These are phyloP conservation scores for Davidsoniella australis DNA, from an alignment of 2,329 filamentous ascomycete species.

Conservation along the genomic window DNA sequence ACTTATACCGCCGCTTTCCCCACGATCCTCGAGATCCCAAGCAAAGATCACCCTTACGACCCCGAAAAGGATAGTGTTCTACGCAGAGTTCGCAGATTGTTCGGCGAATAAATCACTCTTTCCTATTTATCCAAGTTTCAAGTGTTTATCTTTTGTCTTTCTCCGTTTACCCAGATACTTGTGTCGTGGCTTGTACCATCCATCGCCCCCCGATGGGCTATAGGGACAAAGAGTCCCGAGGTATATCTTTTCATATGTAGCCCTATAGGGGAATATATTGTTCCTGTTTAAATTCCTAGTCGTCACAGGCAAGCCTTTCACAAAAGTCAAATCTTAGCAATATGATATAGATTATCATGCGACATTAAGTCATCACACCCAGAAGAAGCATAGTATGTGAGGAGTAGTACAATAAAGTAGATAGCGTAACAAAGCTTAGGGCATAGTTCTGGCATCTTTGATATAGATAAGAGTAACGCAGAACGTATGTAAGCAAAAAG, in stretches of 20 bases:
- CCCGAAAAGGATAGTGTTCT: constrained; percentile 97
- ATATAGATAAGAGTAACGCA: too few relatives aligned
- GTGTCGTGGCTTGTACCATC: background rate
- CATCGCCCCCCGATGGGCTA: background rate
- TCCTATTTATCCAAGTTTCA: constrained; percentile 2
- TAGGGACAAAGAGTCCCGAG: background rate
- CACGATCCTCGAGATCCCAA: constrained; percentile 89
- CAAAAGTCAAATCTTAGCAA: too few relatives aligned
- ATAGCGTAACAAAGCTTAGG: too few relatives aligned
- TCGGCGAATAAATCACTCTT: constrained; percentile 42
- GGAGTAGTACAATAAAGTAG: too few relatives aligned
- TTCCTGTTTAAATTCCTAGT: too few relatives aligned
- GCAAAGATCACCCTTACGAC: constrained; percentile 97
- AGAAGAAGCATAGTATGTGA: too few relatives aligned
- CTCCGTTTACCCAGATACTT: background rate
- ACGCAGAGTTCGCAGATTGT: constrained; percentile 56
- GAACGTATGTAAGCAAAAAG: background rate
- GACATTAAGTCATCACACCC: too few relatives aligned
- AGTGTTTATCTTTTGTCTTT: background rate
- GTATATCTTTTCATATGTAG: background rate
- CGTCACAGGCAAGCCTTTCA: too few relatives aligned
- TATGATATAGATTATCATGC: too few relatives aligned
- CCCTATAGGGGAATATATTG: too few relatives aligned
- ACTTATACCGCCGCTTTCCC: constrained; percentile 89
- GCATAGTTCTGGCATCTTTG: too few relatives aligned